Evolutionary conservation across 345 rosid species (phyloP).

Genomic region (Raphanus sativus): DNA sequence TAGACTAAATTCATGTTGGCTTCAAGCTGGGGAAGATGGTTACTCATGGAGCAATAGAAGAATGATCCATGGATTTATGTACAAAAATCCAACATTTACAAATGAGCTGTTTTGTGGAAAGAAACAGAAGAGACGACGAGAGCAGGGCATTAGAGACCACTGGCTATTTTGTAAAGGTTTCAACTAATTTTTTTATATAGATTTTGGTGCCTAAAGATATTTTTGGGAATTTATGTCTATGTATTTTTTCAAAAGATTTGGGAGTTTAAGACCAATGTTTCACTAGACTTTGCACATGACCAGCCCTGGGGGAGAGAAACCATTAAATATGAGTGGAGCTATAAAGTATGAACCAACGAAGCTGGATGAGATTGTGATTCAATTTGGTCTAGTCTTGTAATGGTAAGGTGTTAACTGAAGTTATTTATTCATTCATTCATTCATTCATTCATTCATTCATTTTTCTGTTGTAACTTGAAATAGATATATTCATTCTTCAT

Average conservation of each 20-base stretch:
- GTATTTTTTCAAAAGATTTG: too few relatives aligned
- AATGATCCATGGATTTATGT: constrained; percentile 40
- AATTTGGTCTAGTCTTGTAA: not conserved
- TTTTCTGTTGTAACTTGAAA: too few relatives aligned
- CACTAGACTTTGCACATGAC: too few relatives aligned
- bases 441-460: too few relatives aligned
- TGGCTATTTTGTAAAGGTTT: too few relatives aligned
- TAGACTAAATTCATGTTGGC: not conserved
- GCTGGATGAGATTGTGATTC: constrained; percentile 53
- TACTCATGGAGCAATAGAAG: not conserved
- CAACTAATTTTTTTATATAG: too few relatives aligned
- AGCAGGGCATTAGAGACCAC: not conserved
- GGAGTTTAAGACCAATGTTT: too few relatives aligned
- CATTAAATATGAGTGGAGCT: constrained; percentile 42
- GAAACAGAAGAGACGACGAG: constrained; percentile 62
- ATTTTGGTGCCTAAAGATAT: too few relatives aligned
- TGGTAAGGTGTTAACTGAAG: not conserved
- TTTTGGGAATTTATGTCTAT: too few relatives aligned
- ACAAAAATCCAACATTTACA: constrained; percentile 62
- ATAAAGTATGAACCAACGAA: constrained; percentile 46
- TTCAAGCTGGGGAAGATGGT: not conserved
- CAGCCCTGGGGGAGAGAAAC: not conserved
- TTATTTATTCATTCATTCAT: too few relatives aligned
- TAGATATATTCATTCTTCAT: not conserved
- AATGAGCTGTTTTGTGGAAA: constrained; percentile 72